These are phyloP conservation scores for Stephania japonica DNA, from an alignment of 164 flowering plant genomes.

Conservation along the genomic window DNA sequence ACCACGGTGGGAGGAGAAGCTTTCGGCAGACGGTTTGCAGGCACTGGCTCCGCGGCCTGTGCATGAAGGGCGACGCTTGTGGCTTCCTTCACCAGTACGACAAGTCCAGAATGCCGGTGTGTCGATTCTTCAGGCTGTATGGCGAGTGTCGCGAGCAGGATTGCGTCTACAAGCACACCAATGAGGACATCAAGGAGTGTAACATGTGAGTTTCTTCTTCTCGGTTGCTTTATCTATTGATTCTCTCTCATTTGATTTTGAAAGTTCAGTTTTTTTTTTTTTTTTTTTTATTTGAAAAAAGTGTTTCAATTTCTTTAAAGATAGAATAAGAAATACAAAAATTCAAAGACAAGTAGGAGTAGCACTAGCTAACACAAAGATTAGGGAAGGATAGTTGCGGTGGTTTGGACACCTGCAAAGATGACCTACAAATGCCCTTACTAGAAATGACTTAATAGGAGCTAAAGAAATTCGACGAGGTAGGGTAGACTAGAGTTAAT, in stretches of 20 bases:
- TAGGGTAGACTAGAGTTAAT: no score
- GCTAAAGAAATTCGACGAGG: no score
- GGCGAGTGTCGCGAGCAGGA: slow-evolving; percentile 99
- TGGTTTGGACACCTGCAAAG: no score
- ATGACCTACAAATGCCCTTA: no score
- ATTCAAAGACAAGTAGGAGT: no score
- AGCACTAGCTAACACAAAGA: no score
- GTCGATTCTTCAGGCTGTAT: slow-evolving; percentile 76
- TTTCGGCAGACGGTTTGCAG: slow-evolving; percentile 97
- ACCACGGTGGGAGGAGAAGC: slow-evolving; percentile 48
- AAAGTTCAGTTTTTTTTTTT: neutral
- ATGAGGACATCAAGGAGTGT: slow-evolving; percentile 97
- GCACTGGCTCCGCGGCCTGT: slow-evolving; percentile 94
- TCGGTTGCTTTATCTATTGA: neutral
- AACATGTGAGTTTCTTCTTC: slow-evolving; percentile 52
- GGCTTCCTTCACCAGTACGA: slow-evolving; percentile 98
- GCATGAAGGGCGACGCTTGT: slow-evolving; percentile 99
- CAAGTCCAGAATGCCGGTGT: slow-evolving; percentile 91
- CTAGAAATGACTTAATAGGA: no score
- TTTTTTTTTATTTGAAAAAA: neutral
- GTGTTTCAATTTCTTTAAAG: no score
- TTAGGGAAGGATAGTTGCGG: no score
- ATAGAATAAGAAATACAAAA: no score
- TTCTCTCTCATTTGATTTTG: neutral
- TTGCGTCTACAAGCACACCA: slow-evolving; percentile 95